A percentile compares a stretch with the other conserved stretches of the same genome.
These are phyloP conservation scores for Populus hybrid DNA, from an alignment of 441 rosid species.

Conservation along the genomic window DNA sequence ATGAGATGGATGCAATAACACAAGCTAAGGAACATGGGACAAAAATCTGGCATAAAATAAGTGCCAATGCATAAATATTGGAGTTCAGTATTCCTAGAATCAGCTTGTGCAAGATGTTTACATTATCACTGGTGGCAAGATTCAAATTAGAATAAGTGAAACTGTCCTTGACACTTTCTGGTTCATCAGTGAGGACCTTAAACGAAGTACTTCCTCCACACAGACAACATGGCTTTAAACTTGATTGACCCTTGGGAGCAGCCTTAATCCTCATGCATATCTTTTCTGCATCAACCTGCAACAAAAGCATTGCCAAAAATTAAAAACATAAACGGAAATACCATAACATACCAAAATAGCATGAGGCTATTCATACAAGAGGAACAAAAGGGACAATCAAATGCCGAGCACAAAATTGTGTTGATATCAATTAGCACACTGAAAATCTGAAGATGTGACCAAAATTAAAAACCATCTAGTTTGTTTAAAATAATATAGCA, in stretches of 20 bases:
- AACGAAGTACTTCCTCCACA: constrained; percentile 56
- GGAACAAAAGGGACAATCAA: neutral
- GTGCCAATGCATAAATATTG: neutral
- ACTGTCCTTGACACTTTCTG: constrained; percentile 30
- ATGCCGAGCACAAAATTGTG: neutral
- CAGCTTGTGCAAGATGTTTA: constrained; percentile 19
- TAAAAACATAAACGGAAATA: neutral
- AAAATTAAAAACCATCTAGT: neutral
- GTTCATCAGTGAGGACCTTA: constrained; percentile 42
- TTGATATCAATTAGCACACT: neutral
- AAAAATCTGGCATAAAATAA: neutral
- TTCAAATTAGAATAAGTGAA: constrained; percentile 33
- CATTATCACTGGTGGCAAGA: constrained; percentile 47
- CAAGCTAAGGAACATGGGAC: neutral
- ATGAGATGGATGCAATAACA: neutral
- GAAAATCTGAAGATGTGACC: neutral
- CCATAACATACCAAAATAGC: neutral
- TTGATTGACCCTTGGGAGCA: constrained; percentile 35
- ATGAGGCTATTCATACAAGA: neutral
- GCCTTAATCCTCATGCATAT: constrained; percentile 47
- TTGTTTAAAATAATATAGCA: neutral
- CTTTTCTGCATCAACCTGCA: constrained; percentile 69
- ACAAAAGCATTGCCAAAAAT: constrained; percentile 11
- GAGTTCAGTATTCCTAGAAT: constrained; percentile 1
- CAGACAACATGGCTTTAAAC: constrained; percentile 41